phyloP scores from a whole-genome alignment of 2,329 filamentous ascomycete species.

The Myotisia sp. region DNA sequence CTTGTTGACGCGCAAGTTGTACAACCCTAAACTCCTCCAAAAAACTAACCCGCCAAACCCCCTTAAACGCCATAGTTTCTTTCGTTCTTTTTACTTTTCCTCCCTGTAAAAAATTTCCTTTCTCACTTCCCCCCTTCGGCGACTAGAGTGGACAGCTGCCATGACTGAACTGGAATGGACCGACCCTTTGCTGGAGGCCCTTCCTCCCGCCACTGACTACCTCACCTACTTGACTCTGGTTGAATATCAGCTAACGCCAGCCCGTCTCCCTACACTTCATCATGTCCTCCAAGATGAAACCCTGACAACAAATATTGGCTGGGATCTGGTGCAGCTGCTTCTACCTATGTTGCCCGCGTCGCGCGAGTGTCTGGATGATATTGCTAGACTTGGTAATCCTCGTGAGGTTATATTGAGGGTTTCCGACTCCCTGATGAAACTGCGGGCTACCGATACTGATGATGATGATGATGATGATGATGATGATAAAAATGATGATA shows the following conservation, averaged over 20 bases:
- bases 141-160: too few relatives aligned
- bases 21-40: too few relatives aligned
- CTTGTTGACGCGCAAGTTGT: too few relatives aligned
- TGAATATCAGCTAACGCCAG: constrained; percentile 48
- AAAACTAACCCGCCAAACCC: too few relatives aligned
- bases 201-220: constrained; percentile 49
- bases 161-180: constrained; percentile 20
- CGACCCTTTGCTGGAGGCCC: constrained; percentile 41
- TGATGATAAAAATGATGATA: not conserved
- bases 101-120: too few relatives aligned
- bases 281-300: constrained; percentile 46
- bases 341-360: constrained; percentile 46
- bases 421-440: constrained; percentile 44
- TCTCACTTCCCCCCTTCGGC: too few relatives aligned
- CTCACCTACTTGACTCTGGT: constrained; percentile 52
- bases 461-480: constrained; percentile 8
- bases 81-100: too few relatives aligned
- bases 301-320: constrained; percentile 50
- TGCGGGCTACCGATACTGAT: constrained; percentile 35
- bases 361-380: constrained; percentile 45
- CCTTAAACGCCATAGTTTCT: too few relatives aligned
- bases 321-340: constrained; percentile 50
- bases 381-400: constrained; percentile 49
- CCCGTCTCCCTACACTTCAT: constrained; percentile 44
- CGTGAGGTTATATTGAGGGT: constrained; percentile 51